These are phyloP conservation scores for Quercus lobata DNA, from an alignment of 331 rosid genomes.

Conservation along the genomic window DNA sequence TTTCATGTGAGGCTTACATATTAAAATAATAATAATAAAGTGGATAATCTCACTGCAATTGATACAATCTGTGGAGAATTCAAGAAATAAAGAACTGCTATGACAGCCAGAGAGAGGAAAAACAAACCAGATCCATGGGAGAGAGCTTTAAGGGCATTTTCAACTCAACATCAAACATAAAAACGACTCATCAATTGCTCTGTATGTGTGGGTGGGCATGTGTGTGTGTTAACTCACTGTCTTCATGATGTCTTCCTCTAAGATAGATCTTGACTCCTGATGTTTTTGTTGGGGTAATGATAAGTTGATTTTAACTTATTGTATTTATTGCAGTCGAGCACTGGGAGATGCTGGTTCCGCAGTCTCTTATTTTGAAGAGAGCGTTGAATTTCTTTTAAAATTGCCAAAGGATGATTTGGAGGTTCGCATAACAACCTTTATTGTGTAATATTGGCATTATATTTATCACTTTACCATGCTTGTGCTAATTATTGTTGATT, in stretches of 20 bases:
- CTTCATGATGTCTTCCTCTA: neutral
- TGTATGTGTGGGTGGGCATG: too few relatives aligned
- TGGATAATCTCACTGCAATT: too few relatives aligned
- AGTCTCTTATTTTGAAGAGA: conserved; percentile 74
- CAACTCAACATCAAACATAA: too few relatives aligned
- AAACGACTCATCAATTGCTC: neutral
- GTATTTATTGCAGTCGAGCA: conserved; percentile 66
- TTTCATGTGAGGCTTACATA: too few relatives aligned
- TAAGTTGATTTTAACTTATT: conserved; percentile 1
- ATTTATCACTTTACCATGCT: neutral
- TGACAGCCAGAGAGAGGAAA: too few relatives aligned
- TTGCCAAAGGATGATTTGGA: conserved; percentile 71
- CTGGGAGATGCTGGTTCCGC: conserved; percentile 79
- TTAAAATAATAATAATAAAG: too few relatives aligned
- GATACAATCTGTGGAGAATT: too few relatives aligned
- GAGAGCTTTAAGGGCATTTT: too few relatives aligned
- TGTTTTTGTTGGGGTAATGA: conserved; percentile 3
- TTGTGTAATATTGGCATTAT: neutral
- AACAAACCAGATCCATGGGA: too few relatives aligned
- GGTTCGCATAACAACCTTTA: conserved; percentile 42
- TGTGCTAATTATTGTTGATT: neutral
- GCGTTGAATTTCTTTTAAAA: conserved; percentile 78
- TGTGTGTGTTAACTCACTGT: neutral
- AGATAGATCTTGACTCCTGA: conserved; percentile 9
- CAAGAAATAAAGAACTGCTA: too few relatives aligned